Base-by-base conservation (phyloP, 176 grass and related monocot species). In the Eremochloa ophiuroides region DNA sequence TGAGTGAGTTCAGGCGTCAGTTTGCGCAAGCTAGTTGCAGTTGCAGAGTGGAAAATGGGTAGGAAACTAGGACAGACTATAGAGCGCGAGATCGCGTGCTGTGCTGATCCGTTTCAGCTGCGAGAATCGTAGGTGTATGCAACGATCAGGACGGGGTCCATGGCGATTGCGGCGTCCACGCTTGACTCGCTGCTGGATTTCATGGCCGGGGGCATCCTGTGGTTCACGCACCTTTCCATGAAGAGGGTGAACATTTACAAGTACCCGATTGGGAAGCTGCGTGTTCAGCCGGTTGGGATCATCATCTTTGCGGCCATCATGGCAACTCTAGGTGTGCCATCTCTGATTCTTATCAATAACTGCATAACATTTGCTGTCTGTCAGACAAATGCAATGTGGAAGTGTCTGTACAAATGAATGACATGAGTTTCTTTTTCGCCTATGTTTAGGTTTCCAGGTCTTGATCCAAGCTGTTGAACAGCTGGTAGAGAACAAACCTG, bases 111-210 rank as follows among this genome's bases (percentile, higher is more conserved):
- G 1, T 35, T 53, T 14, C 10, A 16, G 18, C 26, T 79, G 67
- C 15, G 14, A 4, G 26, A 46, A 59, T 62, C 66, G 68, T 58
- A 98, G 90, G 86, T 98, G 14, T 95, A 98, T 84, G 95, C 95
- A 8, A 93, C 88, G 0, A 58, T 98, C 74, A 91, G 66, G 73
- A 95, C 90, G 12, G 86, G 90, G 22, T 98, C 95, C 46, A 89
- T 93, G 86, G 92, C 95, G 28, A 91, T 98, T 26, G 93, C 91
- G 13, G 95, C 95, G 22, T 98, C 95, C 2, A 98, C 95, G 2
- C 84, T 98, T 7, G 95, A 98, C 82, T 98, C 95, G 16, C 50
- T 98, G 44, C 85, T 98, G 59, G 95, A 98, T 82, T 58, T 98
- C 43, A 69, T 98, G 72, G 93, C 95, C 2, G 95, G 92, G 9